Evolutionary conservation across 2,329 filamentous ascomycete species (phyloP).

Genomic region (Helminthosporium solani): DNA sequence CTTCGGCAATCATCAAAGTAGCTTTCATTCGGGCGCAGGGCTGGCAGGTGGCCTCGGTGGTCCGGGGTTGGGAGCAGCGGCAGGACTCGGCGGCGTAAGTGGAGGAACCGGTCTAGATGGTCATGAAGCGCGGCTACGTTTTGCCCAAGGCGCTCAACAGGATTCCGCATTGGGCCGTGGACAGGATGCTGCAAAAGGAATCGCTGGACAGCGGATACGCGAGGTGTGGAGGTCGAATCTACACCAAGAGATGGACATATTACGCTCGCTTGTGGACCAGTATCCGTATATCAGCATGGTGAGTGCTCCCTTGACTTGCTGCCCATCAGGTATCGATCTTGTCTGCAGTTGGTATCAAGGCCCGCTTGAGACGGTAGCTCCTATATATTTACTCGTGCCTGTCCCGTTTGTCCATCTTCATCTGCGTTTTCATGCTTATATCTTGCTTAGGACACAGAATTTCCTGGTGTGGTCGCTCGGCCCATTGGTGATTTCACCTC

Average conservation of each 20-base stretch:
- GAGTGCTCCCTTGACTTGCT: conserved; percentile 42
- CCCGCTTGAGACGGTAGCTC: too few relatives aligned
- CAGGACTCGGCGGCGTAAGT: conserved; percentile 51
- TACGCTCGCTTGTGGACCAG: conserved; percentile 81
- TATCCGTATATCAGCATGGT: conserved; percentile 99
- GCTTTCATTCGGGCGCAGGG: conserved; percentile 54
- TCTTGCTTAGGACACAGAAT: conserved; percentile 81
- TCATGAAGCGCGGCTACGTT: conserved; percentile 84
- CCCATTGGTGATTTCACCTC: conserved; percentile 93
- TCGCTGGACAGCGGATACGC: conserved; percentile 73
- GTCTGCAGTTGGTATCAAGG: too few relatives aligned
- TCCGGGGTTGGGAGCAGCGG: conserved; percentile 57
- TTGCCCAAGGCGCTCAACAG: conserved; percentile 69
- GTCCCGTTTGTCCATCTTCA: too few relatives aligned
- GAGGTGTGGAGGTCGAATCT: conserved; percentile 96
- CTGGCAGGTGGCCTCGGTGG: conserved; percentile 58
- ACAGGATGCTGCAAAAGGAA: conserved; percentile 58
- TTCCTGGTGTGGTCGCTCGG: conserved; percentile 93
- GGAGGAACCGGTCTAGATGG: conserved; percentile 71
- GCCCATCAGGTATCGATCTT: conserved; percentile 1
- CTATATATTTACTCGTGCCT: too few relatives aligned
- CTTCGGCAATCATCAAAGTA: conserved; percentile 40
- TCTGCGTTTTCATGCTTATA: conserved; percentile 16
- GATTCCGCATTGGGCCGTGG: conserved; percentile 50
- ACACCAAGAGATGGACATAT: conserved; percentile 81